Base-by-base conservation (phyloP, 805 yeast genomes). In the Ogataea chonburiensis region DNA sequence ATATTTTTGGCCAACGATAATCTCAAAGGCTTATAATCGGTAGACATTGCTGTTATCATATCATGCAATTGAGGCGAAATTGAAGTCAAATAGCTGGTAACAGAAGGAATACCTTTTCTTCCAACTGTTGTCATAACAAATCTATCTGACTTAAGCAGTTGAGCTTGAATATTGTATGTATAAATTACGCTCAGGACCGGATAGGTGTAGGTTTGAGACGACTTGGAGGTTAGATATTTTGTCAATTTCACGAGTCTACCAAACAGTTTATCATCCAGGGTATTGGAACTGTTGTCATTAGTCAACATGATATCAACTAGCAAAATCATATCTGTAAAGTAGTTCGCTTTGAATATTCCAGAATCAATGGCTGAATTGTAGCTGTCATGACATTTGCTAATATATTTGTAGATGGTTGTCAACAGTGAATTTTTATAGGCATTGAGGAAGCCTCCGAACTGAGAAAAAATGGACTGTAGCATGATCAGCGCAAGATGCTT, bases 381-480 rank as follows among this genome's bases (percentile, higher is more conserved):
- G 26, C 61, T 55, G 31, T 60, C 67, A 31, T 56, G 50, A 18
- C 60, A 55, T 34, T 63, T 63, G 19, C 34, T 51, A 26, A 63
- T 23, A 38, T 60, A 56, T 38, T 58, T 61, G 40, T 63, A 63
- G 6, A 53, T 20, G 5, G 52, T 24, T 6, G 57, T 57, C 17
- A 61, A 37, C 16, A 63, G 22, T 6, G 47, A 45, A 17, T 30
- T 34, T 34, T 63, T 63, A 36, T 35, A 50, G 8, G 59, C 53
- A 31, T 60, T 62, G 15, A 63, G 44, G 23, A 63, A 63, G 2
- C 68, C 68, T 28, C 52, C 50, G 34, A 63, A 63, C 26, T 50
- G 53, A 11, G 53, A 46, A 30, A 59, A 59, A 2, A 62, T 42
- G 12, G 47, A 42, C 35, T 58, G 60, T 17, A 63, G 40, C 9